These are phyloP conservation scores for Solanum phureja DNA, from an alignment of 257 asterid species.

Conservation along the genomic window DNA sequence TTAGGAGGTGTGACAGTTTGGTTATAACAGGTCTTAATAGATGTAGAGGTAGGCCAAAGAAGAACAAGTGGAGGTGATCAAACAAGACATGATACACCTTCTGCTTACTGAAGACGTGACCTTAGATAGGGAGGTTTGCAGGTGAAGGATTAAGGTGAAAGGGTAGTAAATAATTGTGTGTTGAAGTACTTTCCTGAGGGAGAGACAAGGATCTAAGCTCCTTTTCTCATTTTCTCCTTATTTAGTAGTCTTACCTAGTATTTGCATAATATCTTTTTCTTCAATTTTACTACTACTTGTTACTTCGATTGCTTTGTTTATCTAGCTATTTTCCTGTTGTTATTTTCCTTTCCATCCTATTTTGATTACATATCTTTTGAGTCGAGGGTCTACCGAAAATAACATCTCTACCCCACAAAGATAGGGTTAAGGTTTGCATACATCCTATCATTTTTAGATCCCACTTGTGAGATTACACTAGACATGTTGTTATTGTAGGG, in stretches of 20 bases:
- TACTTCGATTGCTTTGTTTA: not conserved
- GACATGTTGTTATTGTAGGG: not conserved
- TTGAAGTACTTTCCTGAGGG: not conserved
- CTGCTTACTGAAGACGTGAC: not conserved
- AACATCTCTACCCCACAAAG: not conserved
- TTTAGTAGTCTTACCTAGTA: not conserved
- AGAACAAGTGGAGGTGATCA: not conserved
- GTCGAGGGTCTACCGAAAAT: not conserved
- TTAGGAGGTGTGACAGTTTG: not conserved
- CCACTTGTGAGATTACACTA: not conserved
- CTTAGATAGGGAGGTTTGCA: not conserved
- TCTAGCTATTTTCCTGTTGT: not conserved
- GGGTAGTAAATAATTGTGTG: not conserved
- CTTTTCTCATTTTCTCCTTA: not conserved
- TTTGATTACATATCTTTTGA: not conserved
- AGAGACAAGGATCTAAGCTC: not conserved
- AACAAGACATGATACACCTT: not conserved
- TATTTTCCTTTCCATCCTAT: not conserved
- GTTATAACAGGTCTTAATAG: not conserved
- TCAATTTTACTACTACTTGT: not conserved
- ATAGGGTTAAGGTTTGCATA: not conserved
- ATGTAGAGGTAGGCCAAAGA: not conserved
- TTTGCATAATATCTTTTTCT: not conserved
- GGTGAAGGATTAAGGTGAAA: not conserved
- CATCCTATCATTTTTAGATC: not conserved